phyloP scores from a whole-genome alignment of 768 basidiomycete species.

The Lactarius deliciosus region DNA sequence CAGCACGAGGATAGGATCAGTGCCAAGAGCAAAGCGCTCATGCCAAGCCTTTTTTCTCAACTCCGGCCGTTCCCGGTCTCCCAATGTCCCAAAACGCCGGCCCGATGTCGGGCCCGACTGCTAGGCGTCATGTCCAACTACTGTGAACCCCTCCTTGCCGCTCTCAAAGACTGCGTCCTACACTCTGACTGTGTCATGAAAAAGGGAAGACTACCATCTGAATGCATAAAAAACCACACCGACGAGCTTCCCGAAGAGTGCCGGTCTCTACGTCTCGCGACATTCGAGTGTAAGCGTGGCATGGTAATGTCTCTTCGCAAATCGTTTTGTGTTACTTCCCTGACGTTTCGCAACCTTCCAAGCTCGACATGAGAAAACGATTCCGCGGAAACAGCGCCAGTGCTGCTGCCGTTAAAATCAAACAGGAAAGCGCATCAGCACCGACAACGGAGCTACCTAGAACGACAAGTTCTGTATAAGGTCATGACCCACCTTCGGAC shows the following conservation, averaged over 20 bases:
- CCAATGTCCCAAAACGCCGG: not conserved
- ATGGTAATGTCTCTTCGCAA: slow-evolving; percentile 55
- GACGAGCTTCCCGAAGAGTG: slow-evolving; percentile 82
- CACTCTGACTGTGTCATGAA: slow-evolving; percentile 86
- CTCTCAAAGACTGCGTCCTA: slow-evolving; percentile 82
- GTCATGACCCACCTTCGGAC: not conserved
- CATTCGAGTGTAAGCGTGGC: slow-evolving; percentile 88
- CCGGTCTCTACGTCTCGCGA: slow-evolving; percentile 72
- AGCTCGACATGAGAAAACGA: slow-evolving; percentile 85
- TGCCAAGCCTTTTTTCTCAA: not conserved
- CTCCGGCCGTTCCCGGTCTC: not conserved
- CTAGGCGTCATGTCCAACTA: slow-evolving; percentile 65
- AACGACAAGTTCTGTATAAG: not conserved
- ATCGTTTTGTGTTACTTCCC: slow-evolving; percentile 1
- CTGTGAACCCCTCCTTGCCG: slow-evolving; percentile 71
- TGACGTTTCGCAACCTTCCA: not conserved
- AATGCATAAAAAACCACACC: slow-evolving; percentile 74
- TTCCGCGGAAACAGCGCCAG: slow-evolving; percentile 73
- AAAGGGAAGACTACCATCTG: slow-evolving; percentile 75
- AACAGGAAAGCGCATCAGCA: slow-evolving; percentile 6
- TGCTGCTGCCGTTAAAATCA: slow-evolving; percentile 34
- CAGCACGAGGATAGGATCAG: not conserved
- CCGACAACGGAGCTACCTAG: slow-evolving; percentile 9
- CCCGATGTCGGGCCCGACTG: not conserved
- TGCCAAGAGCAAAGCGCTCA: not conserved